Conservation (phyloP, 176 grass and related monocot genomes). For the Oryza brachyantha region DNA sequence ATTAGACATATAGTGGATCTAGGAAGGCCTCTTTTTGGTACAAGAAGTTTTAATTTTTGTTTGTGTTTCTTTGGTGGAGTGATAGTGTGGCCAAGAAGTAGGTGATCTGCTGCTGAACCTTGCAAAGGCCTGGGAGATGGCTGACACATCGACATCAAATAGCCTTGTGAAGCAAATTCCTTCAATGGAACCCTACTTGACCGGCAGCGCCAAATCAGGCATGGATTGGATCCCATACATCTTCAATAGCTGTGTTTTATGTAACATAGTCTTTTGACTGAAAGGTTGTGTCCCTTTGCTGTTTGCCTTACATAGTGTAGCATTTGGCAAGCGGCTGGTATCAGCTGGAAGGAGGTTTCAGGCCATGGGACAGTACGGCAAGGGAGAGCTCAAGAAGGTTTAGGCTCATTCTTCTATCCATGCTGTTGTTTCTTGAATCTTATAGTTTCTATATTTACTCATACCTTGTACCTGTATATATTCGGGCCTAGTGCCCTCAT, state of each 20-base stretch:
- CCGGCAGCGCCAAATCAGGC: slow-evolving; percentile 71
- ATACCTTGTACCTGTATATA: too few relatives aligned
- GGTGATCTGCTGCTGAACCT: slow-evolving; percentile 79
- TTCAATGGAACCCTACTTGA: slow-evolving; percentile 54
- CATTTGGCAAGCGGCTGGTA: slow-evolving; percentile 79
- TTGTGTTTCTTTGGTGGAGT: not conserved
- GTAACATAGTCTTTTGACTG: slow-evolving; percentile 17
- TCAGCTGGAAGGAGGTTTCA: slow-evolving; percentile 79
- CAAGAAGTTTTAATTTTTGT: not conserved
- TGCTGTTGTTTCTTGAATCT: slow-evolving; percentile 6
- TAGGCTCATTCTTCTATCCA: not conserved
- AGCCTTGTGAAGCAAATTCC: slow-evolving; percentile 62
- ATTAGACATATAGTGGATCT: not conserved
- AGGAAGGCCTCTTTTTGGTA: not conserved
- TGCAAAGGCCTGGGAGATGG: slow-evolving; percentile 67
- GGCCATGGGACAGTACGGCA: slow-evolving; percentile 62
- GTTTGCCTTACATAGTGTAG: slow-evolving; percentile 63
- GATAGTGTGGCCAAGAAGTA: slow-evolving; percentile 72
- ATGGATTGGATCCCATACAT: slow-evolving; percentile 21
- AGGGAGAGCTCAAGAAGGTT: slow-evolving; percentile 79
- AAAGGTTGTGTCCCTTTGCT: slow-evolving; percentile 17
- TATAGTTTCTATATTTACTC: too few relatives aligned
- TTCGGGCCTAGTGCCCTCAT: too few relatives aligned
- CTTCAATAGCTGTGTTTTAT: not conserved
- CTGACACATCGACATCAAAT: slow-evolving; percentile 67